Conservation (phyloP, 177 flowering plant species). For the Tripterygium wilfordii region DNA sequence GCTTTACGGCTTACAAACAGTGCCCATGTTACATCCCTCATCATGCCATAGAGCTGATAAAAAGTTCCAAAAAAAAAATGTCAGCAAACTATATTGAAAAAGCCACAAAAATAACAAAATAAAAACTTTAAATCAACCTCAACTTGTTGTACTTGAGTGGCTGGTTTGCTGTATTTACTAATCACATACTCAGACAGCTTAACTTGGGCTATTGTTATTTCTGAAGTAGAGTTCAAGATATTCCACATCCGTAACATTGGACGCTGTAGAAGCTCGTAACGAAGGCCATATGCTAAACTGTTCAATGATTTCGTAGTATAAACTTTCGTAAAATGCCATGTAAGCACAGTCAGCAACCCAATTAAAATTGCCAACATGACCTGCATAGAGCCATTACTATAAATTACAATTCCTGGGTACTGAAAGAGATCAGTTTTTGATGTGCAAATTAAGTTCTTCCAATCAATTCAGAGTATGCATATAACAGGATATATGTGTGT, state of each 20-base stretch:
- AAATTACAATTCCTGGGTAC: no score
- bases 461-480: no score
- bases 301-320: constrained; percentile 79
- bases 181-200: constrained; percentile 88
- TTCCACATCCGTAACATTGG: constrained; percentile 95
- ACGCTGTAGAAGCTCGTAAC: constrained; percentile 87
- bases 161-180: constrained; percentile 47
- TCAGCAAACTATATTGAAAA: background rate
- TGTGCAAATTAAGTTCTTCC: no score
- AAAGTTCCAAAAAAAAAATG: constrained; percentile 6
- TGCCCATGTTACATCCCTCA: constrained; percentile 91
- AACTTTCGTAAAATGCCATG: constrained; percentile 89
- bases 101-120: background rate
- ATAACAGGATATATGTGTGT: no score
- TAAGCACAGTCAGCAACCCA: constrained; percentile 79
- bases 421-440: no score
- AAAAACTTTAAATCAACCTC: constrained; percentile 49
- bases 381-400: constrained; percentile 41
- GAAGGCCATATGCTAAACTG: constrained; percentile 78
- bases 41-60: constrained; percentile 69
- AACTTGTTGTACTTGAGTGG: constrained; percentile 54
- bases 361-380: constrained; percentile 93
- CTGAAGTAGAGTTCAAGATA: constrained; percentile 81
- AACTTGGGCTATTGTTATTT: constrained; percentile 84
- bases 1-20: constrained; percentile 84